Evolutionary conservation across 2,329 filamentous ascomycete species (phyloP).

Genomic region (Mollisiaceae sp.): DNA sequence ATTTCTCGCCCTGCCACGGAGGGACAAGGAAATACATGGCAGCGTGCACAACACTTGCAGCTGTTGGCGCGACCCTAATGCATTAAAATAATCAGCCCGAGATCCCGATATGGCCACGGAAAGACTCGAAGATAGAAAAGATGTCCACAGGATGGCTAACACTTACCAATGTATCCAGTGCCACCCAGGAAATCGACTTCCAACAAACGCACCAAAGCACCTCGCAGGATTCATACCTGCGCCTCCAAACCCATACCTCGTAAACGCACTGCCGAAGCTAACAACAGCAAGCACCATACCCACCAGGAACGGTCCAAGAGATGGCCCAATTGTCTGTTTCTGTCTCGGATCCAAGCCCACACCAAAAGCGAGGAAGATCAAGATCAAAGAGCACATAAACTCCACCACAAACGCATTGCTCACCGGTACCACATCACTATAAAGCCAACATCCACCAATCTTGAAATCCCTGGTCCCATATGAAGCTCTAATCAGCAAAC

Average conservation of each 20-base stretch:
- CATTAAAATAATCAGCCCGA: neutral
- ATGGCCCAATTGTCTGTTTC: conserved; percentile 52
- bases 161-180: conserved; percentile 29
- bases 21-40: conserved; percentile 7
- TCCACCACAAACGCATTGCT: conserved; percentile 51
- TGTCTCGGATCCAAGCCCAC: conserved; percentile 60
- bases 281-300: conserved; percentile 47
- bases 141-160: neutral
- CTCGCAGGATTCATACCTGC: conserved; percentile 48
- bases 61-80: conserved; percentile 22
- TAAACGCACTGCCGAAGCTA: conserved; percentile 46
- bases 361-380: conserved; percentile 57
- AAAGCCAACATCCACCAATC: conserved; percentile 40
- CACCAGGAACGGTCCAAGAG: conserved; percentile 54
- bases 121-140: neutral
- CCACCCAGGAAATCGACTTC: conserved; percentile 32
- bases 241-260: conserved; percentile 45
- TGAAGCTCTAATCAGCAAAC: conserved; percentile 45
- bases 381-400: conserved; percentile 49
- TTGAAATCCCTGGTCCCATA: conserved; percentile 41
- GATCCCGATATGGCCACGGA: neutral
- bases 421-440: conserved; percentile 32
- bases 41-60: conserved; percentile 26
- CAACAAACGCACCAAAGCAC: conserved; percentile 48
- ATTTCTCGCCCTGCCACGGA: neutral